Evolutionary conservation across 371 early-diverging fungal species (phyloP).

Genomic region (Umbelopsis sp.): DNA sequence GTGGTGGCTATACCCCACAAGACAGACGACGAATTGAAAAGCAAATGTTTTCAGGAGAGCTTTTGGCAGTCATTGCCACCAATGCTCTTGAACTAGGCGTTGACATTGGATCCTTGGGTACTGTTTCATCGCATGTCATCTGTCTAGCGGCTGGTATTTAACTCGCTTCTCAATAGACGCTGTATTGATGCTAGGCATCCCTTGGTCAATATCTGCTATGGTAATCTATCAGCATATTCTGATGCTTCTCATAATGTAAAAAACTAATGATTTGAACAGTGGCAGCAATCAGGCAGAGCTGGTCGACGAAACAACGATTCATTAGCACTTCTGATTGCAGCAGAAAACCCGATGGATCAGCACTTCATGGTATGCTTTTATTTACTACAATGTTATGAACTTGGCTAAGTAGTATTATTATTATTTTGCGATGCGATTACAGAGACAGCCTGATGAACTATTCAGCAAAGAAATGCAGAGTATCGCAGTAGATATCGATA

Average conservation of each 20-base stretch:
- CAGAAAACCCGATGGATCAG: constrained; percentile 61
- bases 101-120: constrained; percentile 67
- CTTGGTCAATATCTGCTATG: constrained; percentile 54
- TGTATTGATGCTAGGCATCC: constrained; percentile 62
- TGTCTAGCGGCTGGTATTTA: not conserved
- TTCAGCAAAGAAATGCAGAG: constrained; percentile 45
- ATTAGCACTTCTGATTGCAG: constrained; percentile 56
- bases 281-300: constrained; percentile 74
- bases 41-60: constrained; percentile 53
- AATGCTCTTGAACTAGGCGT: constrained; percentile 76
- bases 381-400: not conserved
- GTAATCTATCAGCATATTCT: constrained; percentile 21
- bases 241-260: not conserved
- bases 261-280: constrained; percentile 26
- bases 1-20: constrained; percentile 64
- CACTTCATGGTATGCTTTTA: constrained; percentile 38
- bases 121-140: not conserved
- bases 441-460: constrained; percentile 50
- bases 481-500: constrained; percentile 41
- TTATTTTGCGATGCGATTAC: not conserved
- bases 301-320: constrained; percentile 69
- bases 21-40: constrained; percentile 64
- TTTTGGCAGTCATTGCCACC: constrained; percentile 64
- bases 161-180: constrained; percentile 43
- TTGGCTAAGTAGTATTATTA: not conserved